Evolutionary conservation across 768 basidiomycete genomes (phyloP), one percentile per base, ranked within the genome.

Genomic region (Pulveroboletus sp.): DNA sequence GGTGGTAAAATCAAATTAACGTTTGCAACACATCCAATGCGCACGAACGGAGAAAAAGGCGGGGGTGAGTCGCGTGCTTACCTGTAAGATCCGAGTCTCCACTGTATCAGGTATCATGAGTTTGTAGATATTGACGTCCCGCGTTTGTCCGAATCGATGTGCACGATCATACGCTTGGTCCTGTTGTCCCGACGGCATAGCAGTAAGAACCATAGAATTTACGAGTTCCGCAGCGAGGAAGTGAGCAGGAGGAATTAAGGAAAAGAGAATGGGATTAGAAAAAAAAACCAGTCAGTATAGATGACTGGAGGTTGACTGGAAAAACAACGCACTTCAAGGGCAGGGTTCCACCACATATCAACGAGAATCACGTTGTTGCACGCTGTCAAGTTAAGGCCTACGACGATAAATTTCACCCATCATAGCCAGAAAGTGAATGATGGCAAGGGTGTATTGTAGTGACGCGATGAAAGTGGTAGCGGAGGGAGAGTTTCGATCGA

Each of bases 281-380:
- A 37, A 31, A 30, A 34, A 20, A 37, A 38, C 30, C 20, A 22
- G 40, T 63, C 45, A 65, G 41, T 17, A 46, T 36, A 20, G 16
- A 42, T 41, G 45, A 14, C 36, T n/a, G n/a, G n/a, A 37, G 14
- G 23, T 17, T 13, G 37, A 5, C 17, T 13, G 19, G 37, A 12
- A 29, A 40, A 49, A 59, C n/a, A n/a, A 63, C 78, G 54, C 55
- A 87, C 86, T 69, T 90, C 89, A 5, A 90, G 74, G 0, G 88
- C 90, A 10, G 90, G 89, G 65, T 92, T 88, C 92, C 94, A 97
- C 93, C 94, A 97, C 51, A 93, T 70, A 64, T 96, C 95, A 48
- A 92, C 80, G 4, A 97, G 77, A 57, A 97, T 87, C 32, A 97
- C 93, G 56, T 95, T 91, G 65, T 93, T 95, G 69, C 94, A 97